Percentiles rank a stretch among this genome's conserved stretches.
These are phyloP conservation scores for Calocybe indica DNA, from an alignment of 768 basidiomycete genomes.

Conservation along the genomic window DNA sequence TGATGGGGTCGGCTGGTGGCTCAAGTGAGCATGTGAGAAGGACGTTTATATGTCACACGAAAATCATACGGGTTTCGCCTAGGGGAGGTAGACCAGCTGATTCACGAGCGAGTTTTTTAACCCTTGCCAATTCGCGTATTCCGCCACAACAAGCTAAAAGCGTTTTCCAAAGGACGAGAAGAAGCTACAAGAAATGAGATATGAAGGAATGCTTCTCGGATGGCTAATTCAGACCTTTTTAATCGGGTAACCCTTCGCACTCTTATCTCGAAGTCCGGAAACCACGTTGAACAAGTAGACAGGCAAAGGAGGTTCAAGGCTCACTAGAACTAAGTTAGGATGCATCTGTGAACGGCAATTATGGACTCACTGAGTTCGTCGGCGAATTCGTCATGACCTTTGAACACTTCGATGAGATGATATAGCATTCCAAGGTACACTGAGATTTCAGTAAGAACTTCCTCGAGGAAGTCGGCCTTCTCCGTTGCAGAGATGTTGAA, in stretches of 20 bases:
- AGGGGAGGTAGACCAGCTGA: constrained; percentile 69
- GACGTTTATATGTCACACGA: not conserved
- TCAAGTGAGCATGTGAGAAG: constrained; percentile 4
- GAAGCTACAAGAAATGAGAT: constrained; percentile 45
- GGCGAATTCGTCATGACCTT: constrained; percentile 90
- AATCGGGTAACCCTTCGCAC: constrained; percentile 92
- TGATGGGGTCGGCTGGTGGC: constrained; percentile 57
- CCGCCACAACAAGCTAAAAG: constrained; percentile 91
- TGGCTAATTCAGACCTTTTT: constrained; percentile 66
- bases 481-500: constrained; percentile 67
- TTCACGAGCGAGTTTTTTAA: constrained; percentile 82
- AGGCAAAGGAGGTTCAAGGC: constrained; percentile 89
- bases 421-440: constrained; percentile 95
- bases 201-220: constrained; percentile 5
- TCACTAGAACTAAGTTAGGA: constrained; percentile 53
- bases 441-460: constrained; percentile 87
- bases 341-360: not conserved
- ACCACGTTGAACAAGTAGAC: constrained; percentile 89
- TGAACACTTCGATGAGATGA: constrained; percentile 89
- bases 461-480: constrained; percentile 77
- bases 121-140: constrained; percentile 76
- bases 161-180: constrained; percentile 93
- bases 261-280: constrained; percentile 87
- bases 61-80: constrained; percentile 31
- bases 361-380: constrained; percentile 85